Evolutionary conservation across 2,329 filamentous ascomycete species (phyloP).

Genomic region (Annulohypoxylon truncatum): DNA sequence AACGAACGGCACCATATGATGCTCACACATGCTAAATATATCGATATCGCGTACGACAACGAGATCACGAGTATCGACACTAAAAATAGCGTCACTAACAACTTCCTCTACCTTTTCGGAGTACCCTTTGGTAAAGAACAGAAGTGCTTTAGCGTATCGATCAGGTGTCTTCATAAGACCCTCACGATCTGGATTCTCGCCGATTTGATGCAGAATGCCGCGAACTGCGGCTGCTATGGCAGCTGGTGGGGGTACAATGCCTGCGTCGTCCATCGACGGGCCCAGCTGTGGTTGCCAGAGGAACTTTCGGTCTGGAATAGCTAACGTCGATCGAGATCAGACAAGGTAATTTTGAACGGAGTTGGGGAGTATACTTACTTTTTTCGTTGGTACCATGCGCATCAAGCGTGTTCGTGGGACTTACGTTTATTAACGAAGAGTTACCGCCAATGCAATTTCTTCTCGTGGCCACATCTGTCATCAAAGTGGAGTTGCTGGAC

Average conservation of each 20-base stretch:
- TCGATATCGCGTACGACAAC: background rate
- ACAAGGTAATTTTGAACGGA: no score
- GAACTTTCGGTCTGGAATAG: no score
- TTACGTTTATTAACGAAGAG: no score
- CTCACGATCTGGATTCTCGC: background rate
- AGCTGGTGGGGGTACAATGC: background rate
- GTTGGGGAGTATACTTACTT: no score
- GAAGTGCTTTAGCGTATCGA: background rate
- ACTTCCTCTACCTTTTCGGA: background rate
- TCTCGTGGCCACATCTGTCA: no score
- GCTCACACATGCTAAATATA: background rate
- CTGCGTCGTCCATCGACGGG: background rate
- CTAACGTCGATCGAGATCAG: no score
- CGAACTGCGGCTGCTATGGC: background rate
- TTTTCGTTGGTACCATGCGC: no score
- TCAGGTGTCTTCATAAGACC: background rate
- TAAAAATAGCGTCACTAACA: background rate
- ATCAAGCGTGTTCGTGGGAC: no score
- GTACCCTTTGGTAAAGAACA: background rate
- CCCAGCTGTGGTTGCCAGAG: no score
- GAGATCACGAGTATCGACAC: background rate
- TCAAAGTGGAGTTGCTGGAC: no score
- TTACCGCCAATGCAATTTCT: no score
- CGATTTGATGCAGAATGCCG: background rate
- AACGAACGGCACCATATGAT: background rate